These are phyloP conservation scores for Amanita thiersii DNA, from an alignment of 768 basidiomycete genomes.

Conservation along the genomic window DNA sequence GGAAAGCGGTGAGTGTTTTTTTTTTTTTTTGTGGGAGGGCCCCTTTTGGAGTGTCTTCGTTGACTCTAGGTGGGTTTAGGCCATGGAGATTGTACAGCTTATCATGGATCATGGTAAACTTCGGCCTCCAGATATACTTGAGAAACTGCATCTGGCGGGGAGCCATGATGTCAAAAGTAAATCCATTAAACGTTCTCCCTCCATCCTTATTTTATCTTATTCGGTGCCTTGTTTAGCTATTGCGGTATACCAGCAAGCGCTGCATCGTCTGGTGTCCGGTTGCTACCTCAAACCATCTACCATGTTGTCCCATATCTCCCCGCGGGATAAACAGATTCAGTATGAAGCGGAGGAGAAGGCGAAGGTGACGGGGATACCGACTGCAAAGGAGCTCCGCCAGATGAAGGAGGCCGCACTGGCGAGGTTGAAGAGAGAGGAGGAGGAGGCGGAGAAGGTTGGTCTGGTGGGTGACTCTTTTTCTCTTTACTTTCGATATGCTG, in stretches of 20 bases:
- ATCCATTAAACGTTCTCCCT: background rate
- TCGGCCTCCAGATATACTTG: slow-evolving; percentile 61
- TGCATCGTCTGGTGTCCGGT: slow-evolving; percentile 64
- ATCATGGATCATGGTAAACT: slow-evolving; percentile 85
- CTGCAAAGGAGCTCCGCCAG: slow-evolving; percentile 69
- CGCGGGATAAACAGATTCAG: slow-evolving; percentile 70
- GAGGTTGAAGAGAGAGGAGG: slow-evolving; percentile 60
- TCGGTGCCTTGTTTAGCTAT: slow-evolving; percentile 13
- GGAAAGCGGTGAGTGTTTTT: slow-evolving; percentile 49
- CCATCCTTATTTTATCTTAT: background rate
- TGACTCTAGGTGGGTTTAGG: slow-evolving; percentile 33
- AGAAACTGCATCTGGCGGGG: slow-evolving; percentile 38
- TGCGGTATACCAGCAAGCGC: slow-evolving; percentile 46
- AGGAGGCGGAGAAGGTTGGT: slow-evolving; percentile 65
- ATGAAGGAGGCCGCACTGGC: slow-evolving; percentile 60
- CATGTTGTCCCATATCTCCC: slow-evolving; percentile 68
- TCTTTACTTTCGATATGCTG: background rate
- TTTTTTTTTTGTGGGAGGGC: background rate
- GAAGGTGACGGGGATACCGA: slow-evolving; percentile 69
- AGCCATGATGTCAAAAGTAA: slow-evolving; percentile 52
- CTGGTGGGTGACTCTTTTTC: slow-evolving; percentile 41
- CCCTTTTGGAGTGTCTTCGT: slow-evolving; percentile 3
- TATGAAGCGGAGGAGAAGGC: slow-evolving; percentile 75
- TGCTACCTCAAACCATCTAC: slow-evolving; percentile 80
- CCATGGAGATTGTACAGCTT: slow-evolving; percentile 63